A percentile compares a stretch with the other conserved stretches of the same genome.
Conservation (phyloP, 1,139 yeast species). For the Candida sanyaensis region DNA sequence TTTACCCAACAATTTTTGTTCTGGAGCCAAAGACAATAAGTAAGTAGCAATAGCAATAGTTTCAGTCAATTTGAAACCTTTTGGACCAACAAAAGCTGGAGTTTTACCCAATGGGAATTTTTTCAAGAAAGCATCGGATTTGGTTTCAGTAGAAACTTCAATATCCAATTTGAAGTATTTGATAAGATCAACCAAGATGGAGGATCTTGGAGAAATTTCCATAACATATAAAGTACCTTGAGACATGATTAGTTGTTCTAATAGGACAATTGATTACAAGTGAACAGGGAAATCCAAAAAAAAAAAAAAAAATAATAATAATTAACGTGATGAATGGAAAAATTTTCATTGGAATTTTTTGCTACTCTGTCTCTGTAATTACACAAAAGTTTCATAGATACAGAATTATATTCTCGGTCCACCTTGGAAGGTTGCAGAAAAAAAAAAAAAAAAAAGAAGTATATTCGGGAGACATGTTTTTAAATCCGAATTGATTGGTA, state of each 20-base stretch:
- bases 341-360: no score
- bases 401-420: no score
- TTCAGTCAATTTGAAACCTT: conserved; percentile 81
- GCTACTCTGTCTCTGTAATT: no score
- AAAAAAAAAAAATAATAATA: no score
- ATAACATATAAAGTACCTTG: conserved; percentile 59
- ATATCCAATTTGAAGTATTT: conserved; percentile 71
- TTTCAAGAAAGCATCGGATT: conserved; percentile 41
- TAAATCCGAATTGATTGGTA: no score
- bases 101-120: conserved; percentile 71
- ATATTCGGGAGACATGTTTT: no score
- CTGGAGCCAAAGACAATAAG: conserved; percentile 35
- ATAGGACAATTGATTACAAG: background rate
- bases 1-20: conserved; percentile 51
- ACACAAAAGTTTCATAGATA: no score
- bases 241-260: conserved; percentile 45
- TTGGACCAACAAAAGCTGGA: conserved; percentile 80
- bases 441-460: no score
- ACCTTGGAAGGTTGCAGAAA: no score
- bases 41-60: conserved; percentile 67
- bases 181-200: conserved; percentile 38
- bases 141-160: conserved; percentile 39
- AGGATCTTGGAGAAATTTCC: conserved; percentile 54
- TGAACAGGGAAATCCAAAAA: background rate
- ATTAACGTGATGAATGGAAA: background rate